Percentiles rank a stretch among this genome's conserved stretches.
Evolutionary conservation across 768 basidiomycete species (phyloP).

Genomic region (Termitomyces sp.): DNA sequence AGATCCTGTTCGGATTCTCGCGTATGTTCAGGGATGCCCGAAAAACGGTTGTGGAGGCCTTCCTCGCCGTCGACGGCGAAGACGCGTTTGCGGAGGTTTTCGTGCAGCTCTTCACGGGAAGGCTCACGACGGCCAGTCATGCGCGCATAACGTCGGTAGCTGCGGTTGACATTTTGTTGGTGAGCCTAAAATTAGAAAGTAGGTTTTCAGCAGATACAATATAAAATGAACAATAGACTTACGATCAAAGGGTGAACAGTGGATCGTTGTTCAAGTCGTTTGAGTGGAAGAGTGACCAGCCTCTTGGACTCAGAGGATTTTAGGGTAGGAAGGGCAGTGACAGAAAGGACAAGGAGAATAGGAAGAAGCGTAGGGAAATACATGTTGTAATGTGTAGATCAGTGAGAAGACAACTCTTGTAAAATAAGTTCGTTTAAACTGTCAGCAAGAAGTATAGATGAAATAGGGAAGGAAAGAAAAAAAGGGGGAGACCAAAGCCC

Average conservation of each 20-base stretch:
- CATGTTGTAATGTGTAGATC: constrained; percentile 34
- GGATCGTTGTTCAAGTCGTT: constrained; percentile 26
- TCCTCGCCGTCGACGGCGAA: constrained; percentile 28
- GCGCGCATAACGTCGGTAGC: constrained; percentile 55
- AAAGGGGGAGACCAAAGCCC: constrained; percentile 17
- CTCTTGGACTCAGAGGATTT: constrained; percentile 19
- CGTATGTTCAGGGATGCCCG: constrained; percentile 12
- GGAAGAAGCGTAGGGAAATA: constrained; percentile 50
- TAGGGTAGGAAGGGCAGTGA: constrained; percentile 34
- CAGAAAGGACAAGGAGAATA: constrained; percentile 38
- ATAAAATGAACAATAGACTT: constrained; percentile 11
- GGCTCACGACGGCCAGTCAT: constrained; percentile 59
- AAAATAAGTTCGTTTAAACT: constrained; percentile 13
- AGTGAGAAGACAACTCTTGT: constrained; percentile 18
- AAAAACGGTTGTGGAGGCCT: constrained; percentile 27
- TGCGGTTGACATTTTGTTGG: constrained; percentile 68
- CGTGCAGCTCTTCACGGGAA: constrained; percentile 38
- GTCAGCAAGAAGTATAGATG: constrained; percentile 12
- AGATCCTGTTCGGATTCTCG: constrained; percentile 15
- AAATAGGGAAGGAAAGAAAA: constrained; percentile 21
- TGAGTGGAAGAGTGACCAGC: constrained; percentile 38
- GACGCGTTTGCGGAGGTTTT: constrained; percentile 43
- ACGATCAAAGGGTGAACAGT: constrained; percentile 32
- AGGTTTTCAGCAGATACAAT: background rate
- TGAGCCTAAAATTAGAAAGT: constrained; percentile 35